These are phyloP conservation scores for Cydonia oblonga DNA, from an alignment of 331 rosid genomes.

Conservation along the genomic window DNA sequence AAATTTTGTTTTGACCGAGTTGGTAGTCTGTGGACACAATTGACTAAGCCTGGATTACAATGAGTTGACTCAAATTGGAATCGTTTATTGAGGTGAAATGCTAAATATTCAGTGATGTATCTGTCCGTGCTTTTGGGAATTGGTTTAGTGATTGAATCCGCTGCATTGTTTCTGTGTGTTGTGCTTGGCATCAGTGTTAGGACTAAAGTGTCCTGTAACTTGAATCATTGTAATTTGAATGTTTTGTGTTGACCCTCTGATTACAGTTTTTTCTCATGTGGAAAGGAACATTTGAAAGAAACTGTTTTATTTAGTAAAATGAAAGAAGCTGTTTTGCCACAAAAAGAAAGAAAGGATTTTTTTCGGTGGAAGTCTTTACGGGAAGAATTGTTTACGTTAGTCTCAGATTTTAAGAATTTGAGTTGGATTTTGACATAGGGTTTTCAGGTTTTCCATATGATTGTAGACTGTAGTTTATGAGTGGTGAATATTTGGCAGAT, in stretches of 20 bases:
- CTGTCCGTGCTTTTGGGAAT: slow-evolving; percentile 9
- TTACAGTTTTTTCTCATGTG: not conserved
- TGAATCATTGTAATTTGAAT: slow-evolving; percentile 13
- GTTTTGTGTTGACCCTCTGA: not conserved
- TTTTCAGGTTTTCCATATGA: not conserved
- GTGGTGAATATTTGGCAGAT: no score
- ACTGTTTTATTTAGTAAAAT: no score
- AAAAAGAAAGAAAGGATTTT: not conserved
- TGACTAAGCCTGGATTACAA: slow-evolving; percentile 20
- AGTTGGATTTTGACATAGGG: slow-evolving; percentile 2
- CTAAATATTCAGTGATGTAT: slow-evolving; percentile 24
- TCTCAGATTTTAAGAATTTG: not conserved
- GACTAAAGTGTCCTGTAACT: not conserved
- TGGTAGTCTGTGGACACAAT: slow-evolving; percentile 20
- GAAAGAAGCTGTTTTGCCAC: not conserved
- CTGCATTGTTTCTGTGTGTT: not conserved
- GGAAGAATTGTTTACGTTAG: not conserved
- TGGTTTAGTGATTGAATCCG: not conserved
- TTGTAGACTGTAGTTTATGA: not conserved
- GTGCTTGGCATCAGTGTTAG: not conserved
- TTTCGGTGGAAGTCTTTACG: not conserved
- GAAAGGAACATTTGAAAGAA: slow-evolving; percentile 2
- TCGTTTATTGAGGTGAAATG: slow-evolving; percentile 25
- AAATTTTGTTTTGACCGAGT: slow-evolving; percentile 5
- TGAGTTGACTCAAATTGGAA: slow-evolving; percentile 43